Base-by-base conservation (phyloP, 2,329 filamentous ascomycete genomes). In the Ceratocystis ficicola region DNA sequence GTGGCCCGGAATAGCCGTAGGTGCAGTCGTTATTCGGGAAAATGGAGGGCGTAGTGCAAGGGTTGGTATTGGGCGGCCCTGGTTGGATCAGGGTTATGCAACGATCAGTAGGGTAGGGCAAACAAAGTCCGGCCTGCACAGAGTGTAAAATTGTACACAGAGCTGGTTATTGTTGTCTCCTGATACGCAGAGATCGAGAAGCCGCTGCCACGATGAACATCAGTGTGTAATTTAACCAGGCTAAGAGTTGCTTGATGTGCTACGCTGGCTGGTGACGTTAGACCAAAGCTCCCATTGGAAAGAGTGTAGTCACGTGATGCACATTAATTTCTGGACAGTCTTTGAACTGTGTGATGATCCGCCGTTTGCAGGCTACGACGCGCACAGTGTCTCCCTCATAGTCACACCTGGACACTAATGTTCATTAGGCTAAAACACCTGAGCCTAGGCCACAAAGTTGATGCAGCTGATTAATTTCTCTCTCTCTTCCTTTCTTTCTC, bases 381-480 rank as follows among this genome's bases (percentile, higher is more conserved):
- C 55, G 55, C 55, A 59, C 25, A 59, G 55, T 59, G n/a, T n/a
- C 4, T 5, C 5, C 7, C 2, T 2, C 5, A 0, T 8, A 59
- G 25, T 36, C 55, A 36, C 55, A 59, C 55, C 30, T 3, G 32
- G 55, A 59, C 55, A 36, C 25, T 20, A 59, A n/a, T 6, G 25
- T n/a, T 30, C 28, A 36, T 59, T 59, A 5, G 55, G 55, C 55
- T 59, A 25, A 36, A 36, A 59, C 12, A n/a, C 55, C n/a, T 36
- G 55, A 30, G 55, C 30, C 55, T n/a, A 59, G 32, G 55, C 55
- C 55, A 59, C 55, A 59, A 32, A 59, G 28, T 59, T 59, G 55
- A n/a, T 59, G 25, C 55, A 36, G 55, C 28, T 59, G 55, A 59
- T 62, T 44, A 46, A 62, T 62, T 46, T 62, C 60, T 46, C 20